A percentile compares a stretch with the other conserved stretches of the same genome.
Evolutionary conservation across 306 rosid species (phyloP).

Genomic region (Castanospermum australe): DNA sequence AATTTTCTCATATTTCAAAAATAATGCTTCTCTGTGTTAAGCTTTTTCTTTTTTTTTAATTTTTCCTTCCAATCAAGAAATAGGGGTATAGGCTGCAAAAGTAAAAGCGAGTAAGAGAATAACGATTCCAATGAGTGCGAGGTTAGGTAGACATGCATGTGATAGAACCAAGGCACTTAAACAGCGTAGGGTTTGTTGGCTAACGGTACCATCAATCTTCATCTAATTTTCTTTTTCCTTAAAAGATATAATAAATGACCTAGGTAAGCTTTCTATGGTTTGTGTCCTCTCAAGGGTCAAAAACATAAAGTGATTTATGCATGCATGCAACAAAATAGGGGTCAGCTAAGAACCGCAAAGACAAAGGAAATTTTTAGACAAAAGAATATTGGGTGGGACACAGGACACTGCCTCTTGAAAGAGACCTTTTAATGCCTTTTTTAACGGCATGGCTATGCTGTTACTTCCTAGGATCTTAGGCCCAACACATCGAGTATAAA

Average conservation of each 20-base stretch:
- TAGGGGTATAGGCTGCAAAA: background rate
- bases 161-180: background rate
- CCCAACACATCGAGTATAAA: background rate
- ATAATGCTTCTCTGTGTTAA: background rate
- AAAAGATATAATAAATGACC: background rate
- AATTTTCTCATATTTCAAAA: background rate
- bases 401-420: conserved; percentile 15
- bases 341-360: conserved; percentile 22
- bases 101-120: background rate
- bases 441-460: background rate
- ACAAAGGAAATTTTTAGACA: conserved; percentile 5
- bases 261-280: background rate
- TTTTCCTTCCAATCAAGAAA: background rate
- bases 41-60: background rate
- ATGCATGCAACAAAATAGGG: conserved; percentile 39
- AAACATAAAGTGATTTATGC: conserved; percentile 7
- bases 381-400: conserved; percentile 21
- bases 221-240: background rate
- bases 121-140: background rate
- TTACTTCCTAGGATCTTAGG: background rate
- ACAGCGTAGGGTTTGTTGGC: conserved; percentile 7
- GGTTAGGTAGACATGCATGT: background rate
- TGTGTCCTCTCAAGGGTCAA: conserved; percentile 27
- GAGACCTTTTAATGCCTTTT: background rate
- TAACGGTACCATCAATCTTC: conserved; percentile 10